Base-by-base conservation (phyloP, 2,329 filamentous ascomycete genomes). In the Calonectria ilicicola region DNA sequence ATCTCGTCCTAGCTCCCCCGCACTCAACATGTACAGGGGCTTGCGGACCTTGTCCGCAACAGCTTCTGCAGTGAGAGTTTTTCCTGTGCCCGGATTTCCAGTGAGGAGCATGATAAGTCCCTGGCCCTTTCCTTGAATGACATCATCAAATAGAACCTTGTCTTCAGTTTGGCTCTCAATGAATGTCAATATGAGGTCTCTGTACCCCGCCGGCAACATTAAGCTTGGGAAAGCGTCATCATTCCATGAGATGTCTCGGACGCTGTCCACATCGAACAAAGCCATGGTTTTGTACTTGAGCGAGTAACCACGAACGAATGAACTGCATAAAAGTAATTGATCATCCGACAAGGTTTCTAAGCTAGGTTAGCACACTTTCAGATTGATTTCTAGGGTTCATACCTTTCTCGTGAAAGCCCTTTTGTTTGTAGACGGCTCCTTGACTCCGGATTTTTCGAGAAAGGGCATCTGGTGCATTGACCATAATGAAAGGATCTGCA, bases 111-210 rank as follows among this genome's bases (percentile, higher is more conserved):
- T 82, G 71, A 87, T 85, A 53, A 86, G 82, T 19, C 85, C 85
- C 70, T 82, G 83, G 67, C 79, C 86, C 81, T 88, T 88, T 38
- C 86, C 86, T 17, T 81, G 80, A 74, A 88, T 87, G 63, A 87
- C 80, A 70, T 88, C 86, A 79, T 87, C 86, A 67, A 87, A 87
- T 9, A 65, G 77, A 6, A 81, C 78, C 1, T 81, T 81, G 10
- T 85, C 29, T 14, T 58, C 32, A 4, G 40, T 80, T 78, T 87
- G 85, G 2, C 81, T 82, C 77, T 86, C 81, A 9, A 85, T 38
- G n/a, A 58, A 58, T 2, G 29, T 38, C 85, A 68, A 88, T 19
- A 85, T 14, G 85, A 88, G 80, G 38, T 87, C 84, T 76, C 88
- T 88, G 69, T 86, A 82, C 35, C 84, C 84, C 0, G 82, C 78